These are phyloP conservation scores for Paraconiothyrium brasiliense DNA, from an alignment of 2,329 filamentous ascomycete genomes.

Conservation along the genomic window DNA sequence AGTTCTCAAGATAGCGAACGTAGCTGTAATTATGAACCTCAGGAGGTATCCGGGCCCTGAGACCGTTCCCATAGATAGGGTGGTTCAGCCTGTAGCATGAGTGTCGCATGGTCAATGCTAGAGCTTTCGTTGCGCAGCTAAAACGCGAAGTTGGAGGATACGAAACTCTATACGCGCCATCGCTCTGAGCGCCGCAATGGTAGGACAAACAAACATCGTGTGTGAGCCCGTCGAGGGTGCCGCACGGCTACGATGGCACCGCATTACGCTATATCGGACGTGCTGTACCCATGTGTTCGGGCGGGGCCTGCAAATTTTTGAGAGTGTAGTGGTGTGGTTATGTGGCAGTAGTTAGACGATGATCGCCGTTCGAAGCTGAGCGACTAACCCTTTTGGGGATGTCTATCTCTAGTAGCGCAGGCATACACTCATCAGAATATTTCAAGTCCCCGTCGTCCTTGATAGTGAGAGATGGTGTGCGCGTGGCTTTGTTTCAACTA, in stretches of 20 bases:
- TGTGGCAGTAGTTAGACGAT: neutral
- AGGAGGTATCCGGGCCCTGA: neutral
- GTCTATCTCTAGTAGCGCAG: neutral
- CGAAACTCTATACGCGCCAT: conserved; percentile 11
- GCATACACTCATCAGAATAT: neutral
- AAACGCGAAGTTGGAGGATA: conserved; percentile 8
- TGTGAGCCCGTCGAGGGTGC: neutral
- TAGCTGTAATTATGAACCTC: neutral
- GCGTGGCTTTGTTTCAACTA: neutral
- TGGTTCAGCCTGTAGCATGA: conserved; percentile 9
- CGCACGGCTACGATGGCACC: neutral
- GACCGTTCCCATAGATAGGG: conserved; percentile 2
- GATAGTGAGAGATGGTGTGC: neutral
- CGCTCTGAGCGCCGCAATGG: neutral
- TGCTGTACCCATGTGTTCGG: neutral
- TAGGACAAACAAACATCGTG: neutral
- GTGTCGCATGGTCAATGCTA: conserved; percentile 11
- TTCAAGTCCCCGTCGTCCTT: neutral
- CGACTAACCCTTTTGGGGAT: neutral
- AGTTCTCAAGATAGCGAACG: neutral
- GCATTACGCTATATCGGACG: neutral
- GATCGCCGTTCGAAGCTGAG: neutral
- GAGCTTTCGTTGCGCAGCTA: conserved; percentile 5
- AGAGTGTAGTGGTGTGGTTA: neutral
- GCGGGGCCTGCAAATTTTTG: neutral